Evolutionary conservation across 805 yeast genomes (phyloP).

Genomic region (Wickerhamiella vanderwaltii): DNA sequence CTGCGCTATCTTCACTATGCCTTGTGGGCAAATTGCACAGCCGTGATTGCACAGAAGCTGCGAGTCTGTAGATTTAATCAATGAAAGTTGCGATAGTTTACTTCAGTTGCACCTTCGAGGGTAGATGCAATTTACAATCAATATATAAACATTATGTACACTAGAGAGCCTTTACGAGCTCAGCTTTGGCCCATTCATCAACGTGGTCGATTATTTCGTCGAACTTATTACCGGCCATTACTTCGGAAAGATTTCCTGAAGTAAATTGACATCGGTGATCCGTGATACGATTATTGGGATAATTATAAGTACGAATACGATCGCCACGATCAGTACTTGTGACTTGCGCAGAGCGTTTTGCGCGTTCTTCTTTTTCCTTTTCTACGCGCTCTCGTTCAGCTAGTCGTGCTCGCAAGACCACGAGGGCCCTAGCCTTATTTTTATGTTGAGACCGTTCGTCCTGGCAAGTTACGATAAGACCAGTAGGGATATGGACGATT

Average conservation of each 20-base stretch:
- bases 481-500: conserved; percentile 82
- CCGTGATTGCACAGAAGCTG: no score
- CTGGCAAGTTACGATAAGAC: conserved; percentile 78
- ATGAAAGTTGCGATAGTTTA: no score
- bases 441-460: conserved; percentile 92
- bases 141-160: no score
- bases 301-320: conserved; percentile 87
- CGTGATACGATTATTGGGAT: conserved; percentile 81
- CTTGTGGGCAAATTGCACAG: no score
- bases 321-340: conserved; percentile 82
- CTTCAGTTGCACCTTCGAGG: no score
- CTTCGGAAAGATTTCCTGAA: conserved; percentile 59
- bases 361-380: conserved; percentile 51
- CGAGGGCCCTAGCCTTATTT: conserved; percentile 85
- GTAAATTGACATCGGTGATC: conserved; percentile 85
- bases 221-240: conserved; percentile 44
- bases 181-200: conserved; percentile 35
- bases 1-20: no score
- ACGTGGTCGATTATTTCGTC: conserved; percentile 46
- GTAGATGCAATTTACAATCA: no score
- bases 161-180: conserved; percentile 28
- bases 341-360: conserved; percentile 69
- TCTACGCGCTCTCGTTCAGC: conserved; percentile 68
- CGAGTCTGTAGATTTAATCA: no score
- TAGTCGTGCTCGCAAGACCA: conserved; percentile 65